Evolutionary conservation across 2,329 filamentous ascomycete genomes (phyloP).

Genomic region (Shiraia bambusicola): DNA sequence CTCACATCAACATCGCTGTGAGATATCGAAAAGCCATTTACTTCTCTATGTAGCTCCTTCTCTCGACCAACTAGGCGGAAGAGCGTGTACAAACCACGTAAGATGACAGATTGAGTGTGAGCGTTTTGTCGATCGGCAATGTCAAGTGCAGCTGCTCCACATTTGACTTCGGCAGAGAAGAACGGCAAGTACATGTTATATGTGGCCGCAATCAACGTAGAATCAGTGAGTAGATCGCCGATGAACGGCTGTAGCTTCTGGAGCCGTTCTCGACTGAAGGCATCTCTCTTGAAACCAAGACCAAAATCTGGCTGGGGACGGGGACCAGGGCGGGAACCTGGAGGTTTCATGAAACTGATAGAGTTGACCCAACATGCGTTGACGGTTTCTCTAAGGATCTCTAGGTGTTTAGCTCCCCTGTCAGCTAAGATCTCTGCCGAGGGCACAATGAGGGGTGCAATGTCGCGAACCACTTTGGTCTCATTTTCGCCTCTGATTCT

Average conservation of each 20-base stretch:
- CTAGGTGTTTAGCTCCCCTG: slow-evolving; percentile 13
- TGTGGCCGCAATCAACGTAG: slow-evolving; percentile 49
- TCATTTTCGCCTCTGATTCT: slow-evolving; percentile 30
- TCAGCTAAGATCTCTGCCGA: slow-evolving; percentile 14
- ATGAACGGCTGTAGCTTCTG: slow-evolving; percentile 20
- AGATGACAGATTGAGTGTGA: slow-evolving; percentile 16
- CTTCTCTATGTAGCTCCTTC: slow-evolving; percentile 19
- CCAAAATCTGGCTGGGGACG: slow-evolving; percentile 16
- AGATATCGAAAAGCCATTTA: slow-evolving; percentile 22
- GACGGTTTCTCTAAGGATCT: slow-evolving; percentile 18
- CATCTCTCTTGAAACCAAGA: slow-evolving; percentile 17
- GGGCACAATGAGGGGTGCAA: slow-evolving; percentile 17
- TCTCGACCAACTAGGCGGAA: slow-evolving; percentile 17
- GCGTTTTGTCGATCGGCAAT: slow-evolving; percentile 27
- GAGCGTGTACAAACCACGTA: slow-evolving; percentile 14
- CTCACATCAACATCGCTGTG: slow-evolving; percentile 16
- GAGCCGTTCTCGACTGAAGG: slow-evolving; percentile 12
- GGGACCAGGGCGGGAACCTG: too few relatives aligned
- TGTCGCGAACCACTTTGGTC: slow-evolving; percentile 18
- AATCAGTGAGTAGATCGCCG: slow-evolving; percentile 29
- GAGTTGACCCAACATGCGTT: slow-evolving; percentile 17
- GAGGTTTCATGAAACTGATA: slow-evolving; percentile 13
- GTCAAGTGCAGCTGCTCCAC: slow-evolving; percentile 15
- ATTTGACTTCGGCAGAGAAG: slow-evolving; percentile 23
- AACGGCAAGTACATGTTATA: slow-evolving; percentile 21